Conservation (phyloP, 495 filamentous ascomycete genomes). For the Podospora appendiculata region DNA sequence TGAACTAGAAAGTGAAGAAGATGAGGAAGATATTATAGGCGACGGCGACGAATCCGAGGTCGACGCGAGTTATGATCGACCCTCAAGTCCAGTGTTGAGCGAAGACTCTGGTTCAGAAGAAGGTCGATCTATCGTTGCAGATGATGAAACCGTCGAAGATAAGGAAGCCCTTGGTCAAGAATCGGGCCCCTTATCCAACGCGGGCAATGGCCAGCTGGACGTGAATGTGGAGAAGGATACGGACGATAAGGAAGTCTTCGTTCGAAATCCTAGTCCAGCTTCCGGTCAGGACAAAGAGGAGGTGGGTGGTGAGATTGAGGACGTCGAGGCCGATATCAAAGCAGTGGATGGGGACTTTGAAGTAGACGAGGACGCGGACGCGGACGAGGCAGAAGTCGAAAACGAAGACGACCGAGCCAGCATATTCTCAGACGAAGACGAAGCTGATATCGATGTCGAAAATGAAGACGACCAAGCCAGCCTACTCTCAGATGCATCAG, state of each 20-base stretch:
- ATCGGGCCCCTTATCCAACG: no score
- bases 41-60: no score
- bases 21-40: no score
- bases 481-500: background rate
- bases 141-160: no score
- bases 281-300: background rate
- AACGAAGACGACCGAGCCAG: background rate
- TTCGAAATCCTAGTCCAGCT: no score
- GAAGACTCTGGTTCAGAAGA: no score
- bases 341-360: background rate
- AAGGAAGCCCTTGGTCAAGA: no score
- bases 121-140: no score
- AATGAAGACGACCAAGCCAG: slow-evolving; percentile 1
- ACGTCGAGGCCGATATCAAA: background rate
- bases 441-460: slow-evolving; percentile 1
- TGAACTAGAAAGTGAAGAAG: no score
- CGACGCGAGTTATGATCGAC: no score
- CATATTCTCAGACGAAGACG: background rate
- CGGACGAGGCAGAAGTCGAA: background rate
- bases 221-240: background rate
- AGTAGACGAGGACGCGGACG: background rate
- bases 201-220: background rate
- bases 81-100: no score
- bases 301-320: slow-evolving; percentile 7
- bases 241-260: no score